Evolutionary conservation across 208 protist species (phyloP).

Genomic region (Trypanosoma conorhini): DNA sequence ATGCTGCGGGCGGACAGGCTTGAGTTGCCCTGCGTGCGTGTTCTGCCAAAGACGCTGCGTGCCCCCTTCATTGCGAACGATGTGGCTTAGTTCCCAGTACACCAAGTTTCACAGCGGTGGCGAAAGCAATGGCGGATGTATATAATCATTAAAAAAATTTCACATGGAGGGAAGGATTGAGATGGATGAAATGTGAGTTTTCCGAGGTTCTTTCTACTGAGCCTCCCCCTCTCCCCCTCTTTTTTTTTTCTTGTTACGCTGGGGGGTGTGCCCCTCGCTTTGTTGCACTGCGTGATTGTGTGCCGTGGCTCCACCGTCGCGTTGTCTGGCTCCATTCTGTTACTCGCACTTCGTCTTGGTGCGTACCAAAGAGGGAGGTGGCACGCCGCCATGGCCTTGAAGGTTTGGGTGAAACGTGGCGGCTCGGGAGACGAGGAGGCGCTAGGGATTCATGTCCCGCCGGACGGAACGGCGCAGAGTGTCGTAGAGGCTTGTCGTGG

Average conservation of each 20-base stretch:
- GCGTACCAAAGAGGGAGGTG: background rate
- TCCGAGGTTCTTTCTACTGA: background rate
- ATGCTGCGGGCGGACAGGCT: conserved; percentile 44
- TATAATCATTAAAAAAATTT: background rate
- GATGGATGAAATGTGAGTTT: conserved; percentile 12
- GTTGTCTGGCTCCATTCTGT: background rate
- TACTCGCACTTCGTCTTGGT: conserved; percentile 1
- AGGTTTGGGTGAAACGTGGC: conserved; percentile 31
- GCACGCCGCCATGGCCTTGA: conserved; percentile 17
- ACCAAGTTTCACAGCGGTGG: background rate
- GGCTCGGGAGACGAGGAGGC: conserved; percentile 24
- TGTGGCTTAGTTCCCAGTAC: conserved; percentile 1
- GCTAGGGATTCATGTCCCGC: conserved; percentile 20
- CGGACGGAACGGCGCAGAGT: conserved; percentile 26
- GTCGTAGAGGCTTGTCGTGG: conserved; percentile 20
- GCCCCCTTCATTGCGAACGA: conserved; percentile 29
- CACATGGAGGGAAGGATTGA: background rate
- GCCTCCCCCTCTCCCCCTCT: background rate
- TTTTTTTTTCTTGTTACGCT: conserved; percentile 9
- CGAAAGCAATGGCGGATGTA: background rate
- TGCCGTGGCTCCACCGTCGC: background rate
- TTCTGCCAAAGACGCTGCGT: conserved; percentile 34
- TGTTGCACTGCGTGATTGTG: background rate
- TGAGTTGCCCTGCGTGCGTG: conserved; percentile 48
- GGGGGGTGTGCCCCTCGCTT: background rate